Evolutionary conservation across 129 eudicot genomes (phyloP), one percentile per base, ranked within the genome.

Genomic region (Chrysanthemum makinoi): DNA sequence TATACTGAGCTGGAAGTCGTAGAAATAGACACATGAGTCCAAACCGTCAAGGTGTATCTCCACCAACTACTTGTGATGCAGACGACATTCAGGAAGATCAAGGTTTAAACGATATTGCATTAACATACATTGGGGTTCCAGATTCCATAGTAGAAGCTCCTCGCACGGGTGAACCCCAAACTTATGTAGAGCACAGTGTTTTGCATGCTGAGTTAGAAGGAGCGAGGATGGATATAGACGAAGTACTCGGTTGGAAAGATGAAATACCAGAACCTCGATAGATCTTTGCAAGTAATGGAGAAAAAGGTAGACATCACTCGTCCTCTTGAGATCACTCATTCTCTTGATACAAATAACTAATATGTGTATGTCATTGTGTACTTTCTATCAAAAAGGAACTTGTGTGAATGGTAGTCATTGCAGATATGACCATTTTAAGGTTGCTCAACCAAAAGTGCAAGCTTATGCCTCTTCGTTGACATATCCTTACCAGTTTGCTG

Each of bases 311-410:
- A 69, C 52, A 57, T 16, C 48, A 8, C 17, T 39, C 2, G 7
- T 39, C 44, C 44, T 39, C 44, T 5, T 39, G 9, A 39, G 1
- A 6, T 39, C 10, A 39, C 44, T 39, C 44, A 6, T 39, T 6
- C 1, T 39, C 44, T 39, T 39, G 9, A 39, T 39, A 30, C 24
- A 22, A 22, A 22, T 22, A 22, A 22, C 24, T 22, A 22, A 22
- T 22, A 22, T 22, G 24, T 22, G 24, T 22, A 22, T 75, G 30
- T 70, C 39, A 33, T 33, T 90, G 33, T 94, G 98, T 78, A 89
- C 90, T 17, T 89, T 83, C 77, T 94, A 94, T 77, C 98, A 89
- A 75, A 94, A 86, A 83, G 98, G 98, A 73, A 70, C 74, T 83
- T 94, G 98, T 76, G 81, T 87, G 68, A 89, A 89, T 72, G 98